Evolutionary conservation across 129 eudicot species (phyloP).

Genomic region (Heracleum sosnowskyi): DNA sequence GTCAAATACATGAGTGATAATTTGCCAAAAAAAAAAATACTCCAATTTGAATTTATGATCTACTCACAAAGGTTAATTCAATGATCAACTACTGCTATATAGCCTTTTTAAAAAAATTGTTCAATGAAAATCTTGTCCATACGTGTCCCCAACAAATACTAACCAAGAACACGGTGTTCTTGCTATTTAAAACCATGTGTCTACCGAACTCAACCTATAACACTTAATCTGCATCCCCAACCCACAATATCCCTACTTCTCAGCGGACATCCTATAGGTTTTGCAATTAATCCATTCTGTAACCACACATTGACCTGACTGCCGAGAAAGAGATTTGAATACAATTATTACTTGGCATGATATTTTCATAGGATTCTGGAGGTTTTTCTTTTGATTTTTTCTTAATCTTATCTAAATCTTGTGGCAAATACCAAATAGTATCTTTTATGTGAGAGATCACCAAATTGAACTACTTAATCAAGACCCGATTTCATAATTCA

Average conservation of each 20-base stretch:
- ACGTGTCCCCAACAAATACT: not conserved
- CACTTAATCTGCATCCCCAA: not conserved
- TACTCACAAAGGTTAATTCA: not conserved
- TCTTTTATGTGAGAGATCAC: not conserved
- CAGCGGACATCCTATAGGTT: not conserved
- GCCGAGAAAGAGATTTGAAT: not conserved
- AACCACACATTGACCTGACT: not conserved
- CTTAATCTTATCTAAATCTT: not conserved
- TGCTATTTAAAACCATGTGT: not conserved
- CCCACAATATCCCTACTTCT: not conserved
- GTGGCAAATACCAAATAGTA: not conserved
- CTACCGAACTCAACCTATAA: not conserved
- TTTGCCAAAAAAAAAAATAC: not conserved
- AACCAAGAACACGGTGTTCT: not conserved
- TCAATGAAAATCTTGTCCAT: not conserved
- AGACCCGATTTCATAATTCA: not conserved
- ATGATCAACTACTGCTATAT: not conserved
- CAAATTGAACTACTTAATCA: not conserved
- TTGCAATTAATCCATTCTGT: not conserved
- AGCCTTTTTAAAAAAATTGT: not conserved
- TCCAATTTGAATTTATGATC: not conserved
- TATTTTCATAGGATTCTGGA: not conserved
- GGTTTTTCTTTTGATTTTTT: not conserved
- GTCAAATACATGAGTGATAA: not conserved
- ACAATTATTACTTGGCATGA: not conserved